phyloP scores from a whole-genome alignment of 2,329 filamentous ascomycete species.

The Alternaria sp. region DNA sequence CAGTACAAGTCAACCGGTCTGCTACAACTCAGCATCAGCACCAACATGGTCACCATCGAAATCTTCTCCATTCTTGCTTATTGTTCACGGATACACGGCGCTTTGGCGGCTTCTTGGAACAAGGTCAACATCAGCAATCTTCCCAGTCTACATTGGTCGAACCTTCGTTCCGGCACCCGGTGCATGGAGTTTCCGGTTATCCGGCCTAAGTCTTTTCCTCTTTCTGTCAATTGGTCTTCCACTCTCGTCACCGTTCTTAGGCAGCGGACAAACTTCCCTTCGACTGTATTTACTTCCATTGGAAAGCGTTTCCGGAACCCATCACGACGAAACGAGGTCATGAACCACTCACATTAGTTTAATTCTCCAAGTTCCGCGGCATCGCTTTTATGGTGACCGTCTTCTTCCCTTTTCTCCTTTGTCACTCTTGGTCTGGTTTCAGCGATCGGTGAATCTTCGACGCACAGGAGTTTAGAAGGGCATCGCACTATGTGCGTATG shows the following conservation, averaged over 20 bases:
- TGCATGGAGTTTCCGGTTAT: slow-evolving; percentile 39
- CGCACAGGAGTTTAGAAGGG: slow-evolving; percentile 32
- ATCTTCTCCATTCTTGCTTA: slow-evolving; percentile 52
- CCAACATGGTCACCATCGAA: slow-evolving; percentile 38
- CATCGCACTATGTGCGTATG: slow-evolving; percentile 30
- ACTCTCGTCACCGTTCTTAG: slow-evolving; percentile 4
- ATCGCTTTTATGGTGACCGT: slow-evolving; percentile 18
- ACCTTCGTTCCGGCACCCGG: slow-evolving; percentile 33
- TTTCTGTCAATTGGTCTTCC: slow-evolving; percentile 14
- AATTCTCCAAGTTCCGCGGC: slow-evolving; percentile 30
- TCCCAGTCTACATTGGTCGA: slow-evolving; percentile 24
- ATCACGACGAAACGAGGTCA: slow-evolving; percentile 52
- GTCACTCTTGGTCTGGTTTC: slow-evolving; percentile 15
- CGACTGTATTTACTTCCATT: slow-evolving; percentile 47
- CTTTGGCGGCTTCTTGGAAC: slow-evolving; percentile 42
- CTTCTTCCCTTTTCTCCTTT: slow-evolving; percentile 25
- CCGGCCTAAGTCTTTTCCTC: slow-evolving; percentile 27
- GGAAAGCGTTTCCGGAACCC: slow-evolving; percentile 36
- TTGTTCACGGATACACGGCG: slow-evolving; percentile 47
- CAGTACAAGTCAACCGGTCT: slow-evolving; percentile 18
- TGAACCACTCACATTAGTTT: slow-evolving; percentile 39
- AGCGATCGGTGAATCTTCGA: slow-evolving; percentile 23
- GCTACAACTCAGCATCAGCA: slow-evolving; percentile 27
- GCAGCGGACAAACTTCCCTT: slow-evolving; percentile 28
- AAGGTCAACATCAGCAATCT: slow-evolving; percentile 33